Conservation (phyloP, 495 filamentous ascomycete genomes). For the Hypoxylon crocopeplum region DNA sequence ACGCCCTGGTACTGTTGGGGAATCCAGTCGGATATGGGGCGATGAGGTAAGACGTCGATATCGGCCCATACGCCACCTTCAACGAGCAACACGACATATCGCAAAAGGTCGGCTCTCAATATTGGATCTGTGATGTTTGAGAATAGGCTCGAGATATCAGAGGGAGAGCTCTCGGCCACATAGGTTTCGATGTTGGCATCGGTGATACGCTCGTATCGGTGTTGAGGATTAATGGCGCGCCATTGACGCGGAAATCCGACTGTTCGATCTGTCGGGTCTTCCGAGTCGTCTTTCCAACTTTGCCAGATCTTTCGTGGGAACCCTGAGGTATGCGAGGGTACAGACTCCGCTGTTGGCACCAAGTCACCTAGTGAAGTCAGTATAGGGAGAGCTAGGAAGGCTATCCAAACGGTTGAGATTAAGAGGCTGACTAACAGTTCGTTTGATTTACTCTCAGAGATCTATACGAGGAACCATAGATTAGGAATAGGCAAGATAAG, state of each 20-base stretch:
- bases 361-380: neutral
- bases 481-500: neutral
- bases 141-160: conserved; percentile 38
- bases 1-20: conserved; percentile 37
- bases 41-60: conserved; percentile 48
- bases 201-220: conserved; percentile 48
- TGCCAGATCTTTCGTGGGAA: conserved; percentile 30
- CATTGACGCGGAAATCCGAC: conserved; percentile 30
- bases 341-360: neutral
- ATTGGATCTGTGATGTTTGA: conserved; percentile 38
- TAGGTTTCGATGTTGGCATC: conserved; percentile 44
- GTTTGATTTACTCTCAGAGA: neutral
- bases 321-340: neutral
- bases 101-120: conserved; percentile 51
- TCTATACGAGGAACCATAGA: neutral
- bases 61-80: conserved; percentile 62
- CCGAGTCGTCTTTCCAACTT: conserved; percentile 27
- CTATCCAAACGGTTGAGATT: neutral
- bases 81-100: conserved; percentile 56
- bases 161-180: conserved; percentile 39
- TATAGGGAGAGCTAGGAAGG: neutral
- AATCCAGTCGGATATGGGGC: conserved; percentile 49
- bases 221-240: conserved; percentile 39
- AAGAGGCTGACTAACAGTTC: neutral
- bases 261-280: conserved; percentile 15